Conservation (phyloP, 495 filamentous ascomycete genomes). For the Penicillium ucsense region DNA sequence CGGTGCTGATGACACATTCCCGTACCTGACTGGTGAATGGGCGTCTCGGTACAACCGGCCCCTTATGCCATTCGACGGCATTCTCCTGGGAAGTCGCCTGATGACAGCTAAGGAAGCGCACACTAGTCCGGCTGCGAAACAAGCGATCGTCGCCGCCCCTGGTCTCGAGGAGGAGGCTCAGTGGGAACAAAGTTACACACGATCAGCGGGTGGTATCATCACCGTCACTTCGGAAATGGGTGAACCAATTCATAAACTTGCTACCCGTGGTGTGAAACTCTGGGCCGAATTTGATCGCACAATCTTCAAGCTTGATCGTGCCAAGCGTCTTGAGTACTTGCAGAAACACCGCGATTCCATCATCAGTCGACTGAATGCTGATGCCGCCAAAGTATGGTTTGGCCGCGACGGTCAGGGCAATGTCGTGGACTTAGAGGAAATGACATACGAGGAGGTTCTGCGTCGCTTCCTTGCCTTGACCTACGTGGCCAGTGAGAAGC, state of each 20-base stretch:
- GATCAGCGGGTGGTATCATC: slow-evolving; percentile 81
- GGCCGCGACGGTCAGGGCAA: slow-evolving; percentile 67
- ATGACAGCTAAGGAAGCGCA: slow-evolving; percentile 63
- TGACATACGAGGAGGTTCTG: slow-evolving; percentile 92
- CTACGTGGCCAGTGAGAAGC: slow-evolving; percentile 78
- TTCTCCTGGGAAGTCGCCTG: slow-evolving; percentile 37
- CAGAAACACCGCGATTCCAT: slow-evolving; percentile 90
- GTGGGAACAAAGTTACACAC: slow-evolving; percentile 96
- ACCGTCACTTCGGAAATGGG: slow-evolving; percentile 98
- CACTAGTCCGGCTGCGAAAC: slow-evolving; percentile 84
- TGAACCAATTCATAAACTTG: slow-evolving; percentile 96
- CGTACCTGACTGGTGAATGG: slow-evolving; percentile 38
- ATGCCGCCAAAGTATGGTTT: slow-evolving; percentile 99
- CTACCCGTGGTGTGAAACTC: slow-evolving; percentile 85
- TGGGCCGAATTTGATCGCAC: slow-evolving; percentile 98
- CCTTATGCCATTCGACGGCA: slow-evolving; percentile 41
- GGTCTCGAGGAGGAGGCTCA: slow-evolving; percentile 70
- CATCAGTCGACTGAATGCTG: slow-evolving; percentile 93
- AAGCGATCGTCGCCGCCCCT: slow-evolving; percentile 83
- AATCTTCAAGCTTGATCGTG: slow-evolving; percentile 91
- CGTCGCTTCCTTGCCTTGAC: slow-evolving; percentile 91
- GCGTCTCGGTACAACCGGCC: slow-evolving; percentile 13
- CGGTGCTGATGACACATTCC: slow-evolving; percentile 32
- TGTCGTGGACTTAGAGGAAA: slow-evolving; percentile 89
- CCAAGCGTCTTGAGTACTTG: slow-evolving; percentile 68